Conservation (phyloP, 2,329 filamentous ascomycete genomes). For the Balansia obtecta region DNA sequence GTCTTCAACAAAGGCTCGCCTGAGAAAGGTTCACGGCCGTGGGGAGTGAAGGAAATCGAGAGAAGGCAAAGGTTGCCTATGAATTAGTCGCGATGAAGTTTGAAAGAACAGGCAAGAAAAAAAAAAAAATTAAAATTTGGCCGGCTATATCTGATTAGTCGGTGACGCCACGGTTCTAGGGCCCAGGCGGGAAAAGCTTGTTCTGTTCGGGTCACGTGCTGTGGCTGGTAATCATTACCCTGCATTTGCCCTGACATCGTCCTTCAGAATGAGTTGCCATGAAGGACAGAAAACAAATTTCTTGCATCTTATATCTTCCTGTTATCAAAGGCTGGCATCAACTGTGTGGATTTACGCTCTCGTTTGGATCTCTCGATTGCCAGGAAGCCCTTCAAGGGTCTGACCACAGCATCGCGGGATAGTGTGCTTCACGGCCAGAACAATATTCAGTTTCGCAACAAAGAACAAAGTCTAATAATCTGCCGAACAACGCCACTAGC, state of each 20-base stretch:
- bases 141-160: neutral
- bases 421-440: neutral
- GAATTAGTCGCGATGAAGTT: constrained; percentile 5
- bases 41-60: constrained; percentile 1
- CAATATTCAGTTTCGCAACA: neutral
- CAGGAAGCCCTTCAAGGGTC: neutral
- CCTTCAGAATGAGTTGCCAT: neutral
- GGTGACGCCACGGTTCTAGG: neutral
- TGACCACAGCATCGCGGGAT: neutral
- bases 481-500: neutral
- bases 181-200: neutral
- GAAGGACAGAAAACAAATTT: neutral
- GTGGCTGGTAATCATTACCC: neutral
- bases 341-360: too few species aligned
- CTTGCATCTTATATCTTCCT: neutral
- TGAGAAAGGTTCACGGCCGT: constrained; percentile 45
- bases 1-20: constrained; percentile 16
- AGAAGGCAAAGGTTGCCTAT: neutral
- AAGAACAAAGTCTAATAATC: neutral
- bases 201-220: neutral
- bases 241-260: neutral
- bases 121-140: constrained; percentile 6
- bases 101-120: neutral
- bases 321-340: too few species aligned
- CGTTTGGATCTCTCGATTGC: neutral